A percentile compares a stretch with the other conserved stretches of the same genome.
These are phyloP conservation scores for Suillus variegatus DNA, from an alignment of 768 basidiomycete genomes.

Conservation along the genomic window DNA sequence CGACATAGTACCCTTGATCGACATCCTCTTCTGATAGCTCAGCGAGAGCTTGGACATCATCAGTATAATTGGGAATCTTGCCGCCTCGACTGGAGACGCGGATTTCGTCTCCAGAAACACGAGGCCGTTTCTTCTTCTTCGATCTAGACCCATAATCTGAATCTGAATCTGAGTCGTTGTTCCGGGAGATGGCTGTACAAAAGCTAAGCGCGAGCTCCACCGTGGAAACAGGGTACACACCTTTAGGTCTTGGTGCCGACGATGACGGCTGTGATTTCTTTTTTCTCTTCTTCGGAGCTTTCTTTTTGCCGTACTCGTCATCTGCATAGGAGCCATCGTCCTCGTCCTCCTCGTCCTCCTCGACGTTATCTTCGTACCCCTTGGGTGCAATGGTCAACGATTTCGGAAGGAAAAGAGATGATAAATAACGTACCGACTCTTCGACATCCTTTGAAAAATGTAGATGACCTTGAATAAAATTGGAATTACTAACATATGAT, in stretches of 20 bases:
- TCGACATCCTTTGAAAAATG: conserved; percentile 26
- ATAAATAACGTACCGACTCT: conserved; percentile 31
- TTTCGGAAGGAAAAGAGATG: conserved; percentile 18
- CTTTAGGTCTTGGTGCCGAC: conserved; percentile 55
- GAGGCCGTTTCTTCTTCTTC: conserved; percentile 80
- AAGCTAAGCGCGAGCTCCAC: neutral
- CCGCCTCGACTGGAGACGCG: conserved; percentile 75
- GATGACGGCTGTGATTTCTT: conserved; percentile 42
- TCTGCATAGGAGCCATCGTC: conserved; percentile 81
- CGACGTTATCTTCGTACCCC: conserved; percentile 54
- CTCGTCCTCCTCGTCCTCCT: conserved; percentile 55
- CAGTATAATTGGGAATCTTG: conserved; percentile 83
- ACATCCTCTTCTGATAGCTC: conserved; percentile 61
- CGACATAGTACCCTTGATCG: conserved; percentile 55
- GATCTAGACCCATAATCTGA: conserved; percentile 86
- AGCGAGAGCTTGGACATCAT: conserved; percentile 76
- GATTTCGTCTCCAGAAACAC: conserved; percentile 62
- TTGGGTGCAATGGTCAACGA: conserved; percentile 46
- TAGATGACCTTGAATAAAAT: conserved; percentile 2
- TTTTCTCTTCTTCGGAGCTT: conserved; percentile 69
- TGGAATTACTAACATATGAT: conserved; percentile 14
- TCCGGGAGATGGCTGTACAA: conserved; percentile 4
- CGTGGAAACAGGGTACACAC: conserved; percentile 35
- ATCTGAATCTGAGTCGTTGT: conserved; percentile 65
- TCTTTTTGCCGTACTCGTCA: conserved; percentile 75